Conservation (phyloP, 495 filamentous ascomycete species). For the Parathielavia appendiculata region DNA sequence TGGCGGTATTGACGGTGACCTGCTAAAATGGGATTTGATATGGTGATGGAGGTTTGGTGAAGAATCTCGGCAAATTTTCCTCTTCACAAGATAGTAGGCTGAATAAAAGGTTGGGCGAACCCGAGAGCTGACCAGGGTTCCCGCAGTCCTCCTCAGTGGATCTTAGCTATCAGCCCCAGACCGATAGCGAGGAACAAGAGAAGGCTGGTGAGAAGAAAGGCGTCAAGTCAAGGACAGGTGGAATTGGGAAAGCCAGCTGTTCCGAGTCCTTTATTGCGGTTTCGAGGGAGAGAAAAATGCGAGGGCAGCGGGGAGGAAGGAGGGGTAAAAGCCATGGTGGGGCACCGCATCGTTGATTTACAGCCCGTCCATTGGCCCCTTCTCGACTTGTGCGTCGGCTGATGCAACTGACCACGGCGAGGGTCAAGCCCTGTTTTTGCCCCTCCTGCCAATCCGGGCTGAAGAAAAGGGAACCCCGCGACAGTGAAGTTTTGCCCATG, state of each 20-base stretch:
- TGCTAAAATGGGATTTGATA: slow-evolving; percentile 28
- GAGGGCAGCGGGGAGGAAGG: slow-evolving; percentile 23
- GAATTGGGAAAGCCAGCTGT: slow-evolving; percentile 25
- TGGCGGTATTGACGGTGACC: slow-evolving; percentile 62
- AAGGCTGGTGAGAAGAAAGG: slow-evolving; percentile 17
- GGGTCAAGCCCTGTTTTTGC: slow-evolving; percentile 38
- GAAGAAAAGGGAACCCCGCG: slow-evolving; percentile 15
- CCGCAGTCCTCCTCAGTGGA: slow-evolving; percentile 24
- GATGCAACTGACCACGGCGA: slow-evolving; percentile 27
- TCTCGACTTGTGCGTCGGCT: slow-evolving; percentile 27
- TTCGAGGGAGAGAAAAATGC: slow-evolving; percentile 26
- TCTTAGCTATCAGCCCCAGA: slow-evolving; percentile 30
- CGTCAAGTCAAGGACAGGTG: slow-evolving; percentile 19
- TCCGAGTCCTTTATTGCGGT: slow-evolving; percentile 27
- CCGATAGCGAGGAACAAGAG: slow-evolving; percentile 24
- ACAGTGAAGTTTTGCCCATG: neutral
- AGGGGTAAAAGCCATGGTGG: slow-evolving; percentile 32
- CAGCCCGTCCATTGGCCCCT: slow-evolving; percentile 25
- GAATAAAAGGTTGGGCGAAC: slow-evolving; percentile 14
- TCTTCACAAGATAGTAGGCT: slow-evolving; percentile 21
- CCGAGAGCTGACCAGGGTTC: slow-evolving; percentile 23
- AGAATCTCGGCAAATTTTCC: slow-evolving; percentile 30
- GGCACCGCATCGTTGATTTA: slow-evolving; percentile 22
- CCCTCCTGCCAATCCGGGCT: slow-evolving; percentile 24
- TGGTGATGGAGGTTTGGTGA: slow-evolving; percentile 21